A percentile compares a stretch with the other conserved stretches of the same genome.
Evolutionary conservation across 2,329 filamentous ascomycete species (phyloP).

Genomic region (Aspergillus fischeri): DNA sequence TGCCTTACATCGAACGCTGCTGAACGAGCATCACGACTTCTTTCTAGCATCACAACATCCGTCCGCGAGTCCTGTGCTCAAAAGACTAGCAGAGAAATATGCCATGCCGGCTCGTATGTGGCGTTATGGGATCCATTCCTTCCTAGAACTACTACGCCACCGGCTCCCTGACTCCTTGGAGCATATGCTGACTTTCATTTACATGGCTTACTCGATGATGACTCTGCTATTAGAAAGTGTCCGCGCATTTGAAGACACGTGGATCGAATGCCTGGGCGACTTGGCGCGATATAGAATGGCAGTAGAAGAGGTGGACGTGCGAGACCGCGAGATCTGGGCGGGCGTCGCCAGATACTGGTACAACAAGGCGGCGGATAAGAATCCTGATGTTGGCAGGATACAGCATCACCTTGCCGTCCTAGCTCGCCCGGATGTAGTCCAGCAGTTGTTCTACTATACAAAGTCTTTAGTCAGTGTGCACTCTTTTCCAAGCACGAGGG

Average conservation of each 20-base stretch:
- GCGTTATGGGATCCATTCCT: conserved; percentile 85
- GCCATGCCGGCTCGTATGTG: conserved; percentile 93
- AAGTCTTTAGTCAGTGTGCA: conserved; percentile 54
- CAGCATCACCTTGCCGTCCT: conserved; percentile 81
- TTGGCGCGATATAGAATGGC: conserved; percentile 84
- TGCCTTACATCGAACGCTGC: conserved; percentile 70
- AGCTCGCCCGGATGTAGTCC: conserved; percentile 54
- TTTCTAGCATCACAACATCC: conserved; percentile 86
- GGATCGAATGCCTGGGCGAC: conserved; percentile 91
- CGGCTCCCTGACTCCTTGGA: conserved; percentile 73
- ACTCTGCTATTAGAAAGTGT: conserved; percentile 82
- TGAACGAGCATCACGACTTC: conserved; percentile 82
- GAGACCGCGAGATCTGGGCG: conserved; percentile 76
- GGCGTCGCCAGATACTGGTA: conserved; percentile 81
- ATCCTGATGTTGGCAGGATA: conserved; percentile 69
- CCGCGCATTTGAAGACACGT: conserved; percentile 75
- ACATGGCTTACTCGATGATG: conserved; percentile 86
- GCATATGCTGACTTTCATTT: conserved; percentile 88
- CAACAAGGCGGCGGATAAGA: conserved; percentile 70
- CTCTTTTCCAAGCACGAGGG: conserved; percentile 53
- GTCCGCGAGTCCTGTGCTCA: conserved; percentile 64
- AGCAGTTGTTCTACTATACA: conserved; percentile 57
- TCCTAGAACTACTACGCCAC: conserved; percentile 71
- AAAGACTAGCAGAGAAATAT: conserved; percentile 71
- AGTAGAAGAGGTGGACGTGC: conserved; percentile 75